These are phyloP conservation scores for Rhodotorula sp. DNA, from an alignment of 1,284 basidiomycete species.

Conservation along the genomic window DNA sequence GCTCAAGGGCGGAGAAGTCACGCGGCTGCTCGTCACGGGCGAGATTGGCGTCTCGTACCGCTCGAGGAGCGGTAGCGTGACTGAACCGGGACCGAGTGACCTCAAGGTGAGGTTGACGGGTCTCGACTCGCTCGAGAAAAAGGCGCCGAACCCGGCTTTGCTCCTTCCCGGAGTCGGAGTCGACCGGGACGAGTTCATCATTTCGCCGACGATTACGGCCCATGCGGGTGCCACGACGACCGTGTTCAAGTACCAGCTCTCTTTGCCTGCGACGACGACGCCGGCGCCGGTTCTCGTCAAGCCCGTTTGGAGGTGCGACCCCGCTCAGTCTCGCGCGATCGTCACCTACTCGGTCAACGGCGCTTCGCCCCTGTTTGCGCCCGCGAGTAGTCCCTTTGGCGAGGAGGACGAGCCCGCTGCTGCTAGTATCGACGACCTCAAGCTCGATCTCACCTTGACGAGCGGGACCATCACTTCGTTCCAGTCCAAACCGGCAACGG, in stretches of 20 bases:
- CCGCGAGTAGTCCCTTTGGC: slow-evolving; percentile 27
- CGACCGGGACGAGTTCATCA: slow-evolving; percentile 53
- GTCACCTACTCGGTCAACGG: slow-evolving; percentile 52
- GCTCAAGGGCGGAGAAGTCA: slow-evolving; percentile 50
- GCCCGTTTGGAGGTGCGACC: slow-evolving; percentile 56
- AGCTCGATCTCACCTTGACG: slow-evolving; percentile 1
- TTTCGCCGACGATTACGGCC: slow-evolving; percentile 50
- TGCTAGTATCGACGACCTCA: slow-evolving; percentile 1
- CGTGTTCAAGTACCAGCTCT: slow-evolving; percentile 57
- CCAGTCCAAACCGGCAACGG: slow-evolving; percentile 56
- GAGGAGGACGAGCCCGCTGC: slow-evolving; percentile 22
- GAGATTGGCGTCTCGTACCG: slow-evolving; percentile 52
- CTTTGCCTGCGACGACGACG: slow-evolving; percentile 50
- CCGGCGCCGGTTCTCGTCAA: slow-evolving; percentile 51
- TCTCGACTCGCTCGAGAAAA: slow-evolving; percentile 56
- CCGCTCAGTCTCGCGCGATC: slow-evolving; percentile 56
- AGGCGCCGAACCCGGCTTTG: slow-evolving; percentile 56
- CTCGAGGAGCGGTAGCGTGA: background rate
- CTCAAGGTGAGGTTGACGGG: slow-evolving; percentile 53
- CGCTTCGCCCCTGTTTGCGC: slow-evolving; percentile 1
- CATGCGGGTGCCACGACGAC: slow-evolving; percentile 43
- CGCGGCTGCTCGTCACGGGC: slow-evolving; percentile 55
- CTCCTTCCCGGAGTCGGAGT: slow-evolving; percentile 48
- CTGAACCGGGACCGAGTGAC: background rate
- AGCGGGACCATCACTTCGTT: slow-evolving; percentile 41